Conservation (phyloP, 192 early-diverging fungal species). For the Allomyces arbusculus region DNA sequence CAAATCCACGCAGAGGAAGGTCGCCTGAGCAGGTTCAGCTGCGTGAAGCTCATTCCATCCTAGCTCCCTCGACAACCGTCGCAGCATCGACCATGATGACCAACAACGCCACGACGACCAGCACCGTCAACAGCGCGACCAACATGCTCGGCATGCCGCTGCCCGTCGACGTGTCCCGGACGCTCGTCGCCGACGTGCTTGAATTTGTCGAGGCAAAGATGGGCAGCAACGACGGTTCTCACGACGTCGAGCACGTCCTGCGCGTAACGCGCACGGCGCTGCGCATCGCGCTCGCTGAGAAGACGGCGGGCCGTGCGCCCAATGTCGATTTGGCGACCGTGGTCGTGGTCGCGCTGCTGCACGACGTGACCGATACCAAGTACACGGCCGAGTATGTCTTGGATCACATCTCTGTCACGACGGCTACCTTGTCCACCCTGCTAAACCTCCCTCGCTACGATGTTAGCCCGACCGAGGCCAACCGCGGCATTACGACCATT, state of each 20-base stretch:
- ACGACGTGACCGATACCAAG: constrained; percentile 13
- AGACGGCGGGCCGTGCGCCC: not conserved
- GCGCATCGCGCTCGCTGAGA: not conserved
- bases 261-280: constrained; percentile 1
- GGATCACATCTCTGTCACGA: not conserved
- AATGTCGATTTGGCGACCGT: not conserved
- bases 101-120: no score
- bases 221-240: constrained; percentile 1
- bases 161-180: not conserved
- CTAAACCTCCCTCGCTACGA: no score
- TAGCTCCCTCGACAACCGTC: no score
- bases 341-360: constrained; percentile 10
- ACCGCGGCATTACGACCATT: not conserved
- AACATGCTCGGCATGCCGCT: not conserved
- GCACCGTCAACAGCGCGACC: no score
- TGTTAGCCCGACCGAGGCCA: not conserved
- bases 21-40: no score
- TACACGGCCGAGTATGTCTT: constrained; percentile 1
- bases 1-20: no score
- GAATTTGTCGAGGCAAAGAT: not conserved
- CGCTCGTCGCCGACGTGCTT: not conserved
- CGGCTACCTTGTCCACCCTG: no score
- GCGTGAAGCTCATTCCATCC: no score
- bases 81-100: no score
- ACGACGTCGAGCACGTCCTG: constrained; percentile 2